Evolutionary conservation across 2,329 filamentous ascomycete species (phyloP), one percentile per base, ranked within the genome.

Genomic region (Fusarium sarcochroum): DNA sequence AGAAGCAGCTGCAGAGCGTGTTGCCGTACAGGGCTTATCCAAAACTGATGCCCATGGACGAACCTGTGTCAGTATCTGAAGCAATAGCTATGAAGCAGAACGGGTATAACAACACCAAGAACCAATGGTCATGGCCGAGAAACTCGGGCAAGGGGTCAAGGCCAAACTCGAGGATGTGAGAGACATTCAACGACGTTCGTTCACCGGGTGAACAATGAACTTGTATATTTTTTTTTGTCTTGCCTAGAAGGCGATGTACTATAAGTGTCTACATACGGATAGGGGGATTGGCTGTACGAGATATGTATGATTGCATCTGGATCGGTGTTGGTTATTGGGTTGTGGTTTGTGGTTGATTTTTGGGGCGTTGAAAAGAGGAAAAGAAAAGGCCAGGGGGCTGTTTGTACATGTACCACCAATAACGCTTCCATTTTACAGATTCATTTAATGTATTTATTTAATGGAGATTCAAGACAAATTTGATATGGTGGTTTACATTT

Each of bases 11-110:
- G 34, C 75, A 76, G 55, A 71, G 66, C 32, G 73, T 79, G 18
- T 69, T 80, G n/a, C 80, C 80, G n/a, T 82, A 82, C 58, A 69
- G 71, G 23, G 74, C 78, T 5, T 69, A 79, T 13, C 73, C 79
- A 6, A 63, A 78, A 32, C 69, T 79, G 20, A 66, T 78, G 30
- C 77, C 77, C 2, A 77, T 80, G 71, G 76, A 77, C 4, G 78
- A 79, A 61, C 76, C 78, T 5, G 74, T 80, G 41, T 78, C 75
- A 1, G 75, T 82, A 7, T 71, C 77, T 3, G 79, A 81, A 44
- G 76, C 79, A 4, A 65, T 81, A 57, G 60, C 52, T 18, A 40
- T 60, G 37, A 73, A 63, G 18, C 62, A 70, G 34, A 64, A 65
- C 23, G 62, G 52, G 2, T 71, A 74, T 18, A 65, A 73, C 14